These are phyloP conservation scores for Skeletonema costatum DNA, from an alignment of 108 stramenopile genomes.

Conservation along the genomic window DNA sequence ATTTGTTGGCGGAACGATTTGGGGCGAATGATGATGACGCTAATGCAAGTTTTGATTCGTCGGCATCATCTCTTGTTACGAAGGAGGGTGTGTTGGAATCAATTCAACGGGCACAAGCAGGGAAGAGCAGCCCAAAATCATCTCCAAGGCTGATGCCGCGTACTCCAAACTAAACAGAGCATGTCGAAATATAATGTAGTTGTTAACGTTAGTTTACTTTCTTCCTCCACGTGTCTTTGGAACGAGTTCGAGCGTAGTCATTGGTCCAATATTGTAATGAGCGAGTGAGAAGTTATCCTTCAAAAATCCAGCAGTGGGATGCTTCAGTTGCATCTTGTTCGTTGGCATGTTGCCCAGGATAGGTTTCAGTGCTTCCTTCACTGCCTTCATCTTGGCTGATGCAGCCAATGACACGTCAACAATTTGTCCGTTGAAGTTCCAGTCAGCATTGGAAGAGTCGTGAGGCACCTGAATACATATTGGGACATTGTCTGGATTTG, in stretches of 20 bases:
- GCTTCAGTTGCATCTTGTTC: constrained; percentile 89
- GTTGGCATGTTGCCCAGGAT: constrained; percentile 78
- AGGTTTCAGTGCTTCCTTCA: constrained; percentile 66
- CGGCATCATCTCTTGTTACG: constrained; percentile 12
- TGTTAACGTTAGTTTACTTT: constrained; percentile 42
- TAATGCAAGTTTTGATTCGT: constrained; percentile 9
- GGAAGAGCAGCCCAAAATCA: not conserved
- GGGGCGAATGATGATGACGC: constrained; percentile 15
- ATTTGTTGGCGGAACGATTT: constrained; percentile 70
- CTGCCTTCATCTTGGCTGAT: constrained; percentile 64
- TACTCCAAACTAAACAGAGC: not conserved
- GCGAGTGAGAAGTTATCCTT: constrained; percentile 71
- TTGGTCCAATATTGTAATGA: constrained; percentile 74
- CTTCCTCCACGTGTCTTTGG: constrained; percentile 81
- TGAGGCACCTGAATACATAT: constrained; percentile 71
- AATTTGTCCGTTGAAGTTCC: constrained; percentile 87
- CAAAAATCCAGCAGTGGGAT: constrained; percentile 61
- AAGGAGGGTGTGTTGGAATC: constrained; percentile 15
- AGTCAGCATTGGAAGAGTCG: constrained; percentile 70
- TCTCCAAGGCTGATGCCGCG: not conserved
- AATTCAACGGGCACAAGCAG: constrained; percentile 14
- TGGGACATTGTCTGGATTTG: constrained; percentile 60
- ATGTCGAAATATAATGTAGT: not conserved
- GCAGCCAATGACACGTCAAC: constrained; percentile 66
- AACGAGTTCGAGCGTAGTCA: constrained; percentile 64